Base-by-base conservation (phyloP, 2,329 filamentous ascomycete species). In the Albifimbria verrucaria region DNA sequence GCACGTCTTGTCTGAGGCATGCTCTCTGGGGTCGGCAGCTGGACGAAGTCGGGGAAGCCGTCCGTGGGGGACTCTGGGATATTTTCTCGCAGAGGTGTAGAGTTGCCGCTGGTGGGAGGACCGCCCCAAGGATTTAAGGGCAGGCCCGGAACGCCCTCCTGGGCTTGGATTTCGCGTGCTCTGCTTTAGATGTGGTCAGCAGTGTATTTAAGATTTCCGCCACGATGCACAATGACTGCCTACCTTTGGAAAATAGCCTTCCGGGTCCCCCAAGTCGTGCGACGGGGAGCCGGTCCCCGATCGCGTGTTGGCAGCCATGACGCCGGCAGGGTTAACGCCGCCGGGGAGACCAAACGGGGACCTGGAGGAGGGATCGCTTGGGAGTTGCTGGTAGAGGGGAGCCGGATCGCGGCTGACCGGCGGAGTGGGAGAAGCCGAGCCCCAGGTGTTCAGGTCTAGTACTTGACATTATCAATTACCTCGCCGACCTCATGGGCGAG, bases 31-130 rank as follows among this genome's bases (percentile, higher is more conserved):
- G 87, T 80, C 42, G 88, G 81, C 42, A 89, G 80, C 62, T 86
- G 84, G 58, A 88, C 82, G 68, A 96, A 91, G 71, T 96, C 92
- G 54, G 94, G 92, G 64, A 97, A 97, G 61, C 90, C 93, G 75
- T 97, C 93, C 60, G 89, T 94, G 26, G 94, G 94, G 32, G 93
- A 97, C 74, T 99, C 94, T 58, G 93, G 92, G 56, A 99, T 97
- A 60, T 93, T 97, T 76, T 97, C 94, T 66, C 94, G 90, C 49
- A 99, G 82, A 62, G 94, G 94, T 42, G 93, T 97, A 20, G 93
- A 97, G 72, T 96, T 93, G 59, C 93, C 94, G 70, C 93, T 97
- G 52, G 93, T 96, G 48, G 94, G 93, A 60, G 94, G 93, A 11
- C 94, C 93, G 79, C 92, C 92, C 94, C 94, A 97, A 43, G 88